Percentiles rank a stretch among this genome's conserved stretches.
Evolutionary conservation across 1,284 basidiomycete species (phyloP).

Genomic region (Tilletia walkeri): DNA sequence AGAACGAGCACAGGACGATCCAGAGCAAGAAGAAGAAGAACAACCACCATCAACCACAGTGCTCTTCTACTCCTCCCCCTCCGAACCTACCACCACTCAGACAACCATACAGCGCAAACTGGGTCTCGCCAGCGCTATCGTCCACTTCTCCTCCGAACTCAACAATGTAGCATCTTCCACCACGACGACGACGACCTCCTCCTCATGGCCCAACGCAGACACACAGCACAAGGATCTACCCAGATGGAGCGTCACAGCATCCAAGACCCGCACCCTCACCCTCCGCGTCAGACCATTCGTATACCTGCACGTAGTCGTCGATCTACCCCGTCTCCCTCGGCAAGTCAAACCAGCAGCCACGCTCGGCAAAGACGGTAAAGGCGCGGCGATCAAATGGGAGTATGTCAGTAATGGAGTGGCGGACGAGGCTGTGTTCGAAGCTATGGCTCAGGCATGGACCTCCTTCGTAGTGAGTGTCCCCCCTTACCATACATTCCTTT

Average conservation of each 20-base stretch:
- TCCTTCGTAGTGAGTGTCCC: background rate
- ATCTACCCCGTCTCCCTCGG: slow-evolving; percentile 5
- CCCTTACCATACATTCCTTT: background rate
- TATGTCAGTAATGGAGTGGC: slow-evolving; percentile 6
- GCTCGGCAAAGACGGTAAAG: background rate
- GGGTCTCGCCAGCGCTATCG: slow-evolving; percentile 12
- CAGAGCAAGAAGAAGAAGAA: background rate
- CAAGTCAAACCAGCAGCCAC: background rate
- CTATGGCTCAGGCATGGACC: background rate
- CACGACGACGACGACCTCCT: too few species aligned
- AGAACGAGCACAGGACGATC: background rate
- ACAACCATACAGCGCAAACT: background rate
- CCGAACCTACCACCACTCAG: slow-evolving; percentile 11
- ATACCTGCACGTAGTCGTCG: slow-evolving; percentile 14
- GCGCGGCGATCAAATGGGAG: background rate
- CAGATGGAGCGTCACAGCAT: slow-evolving; percentile 10
- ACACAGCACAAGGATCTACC: background rate
- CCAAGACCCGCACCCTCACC: slow-evolving; percentile 9
- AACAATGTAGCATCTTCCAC: background rate
- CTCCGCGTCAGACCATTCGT: background rate
- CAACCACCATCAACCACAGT: slow-evolving; percentile 8
- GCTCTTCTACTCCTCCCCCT: slow-evolving; percentile 16
- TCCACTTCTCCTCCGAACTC: slow-evolving; percentile 1
- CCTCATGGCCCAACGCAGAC: background rate
- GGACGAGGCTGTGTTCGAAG: slow-evolving; percentile 1